Base-by-base conservation (phyloP, 768 basidiomycete species). In the Suillus alpinus region DNA sequence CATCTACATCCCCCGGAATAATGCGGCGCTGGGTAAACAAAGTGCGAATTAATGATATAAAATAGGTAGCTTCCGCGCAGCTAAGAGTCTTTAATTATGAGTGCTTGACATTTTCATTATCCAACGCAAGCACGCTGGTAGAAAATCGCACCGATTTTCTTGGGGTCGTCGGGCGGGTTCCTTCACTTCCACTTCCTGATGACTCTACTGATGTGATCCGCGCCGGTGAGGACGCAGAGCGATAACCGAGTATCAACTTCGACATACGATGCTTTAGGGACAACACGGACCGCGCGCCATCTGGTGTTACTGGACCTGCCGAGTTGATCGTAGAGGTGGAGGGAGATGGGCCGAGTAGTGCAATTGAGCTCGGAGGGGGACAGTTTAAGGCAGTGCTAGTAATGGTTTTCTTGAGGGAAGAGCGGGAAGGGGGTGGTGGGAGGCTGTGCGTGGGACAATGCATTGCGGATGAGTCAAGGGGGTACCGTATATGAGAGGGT, bases 141-240 rank as follows among this genome's bases (percentile, higher is more conserved):
- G 83, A 82, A 70, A 88, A 88, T 52, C 86, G 80, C 40, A 88
- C 86, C 2, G 81, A 83, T 68, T 88, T 88, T 63, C 81, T 83
- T 18, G 79, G 82, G 0, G 78, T 83, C 18, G 73, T 68, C 5
- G 78, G 74, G 63, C 81, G 76, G 2, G 73, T 72, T 29, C 70
- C 73, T 52, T 73, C 68, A 53, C 71, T 73, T 34, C 36, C 51
- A 31, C 52, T 55, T 40, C 68, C 69, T 18, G 74, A 74, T n/a
- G 71, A 74, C 1, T 74, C 66, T 36, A 69, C 56, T 43, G 73
- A 72, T 51, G 67, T 73, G 46, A 66, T 70, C 4, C 75, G 64
- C 23, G 63, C 68, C 23, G 73, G 71, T 2, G 80, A 80, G 8
- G 76, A 68, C 0, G 69, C 56, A 34, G 77, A 73, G 41, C 80